Evolutionary conservation across 108 stramenopile species (phyloP), one percentile per base, ranked within the genome.

Genomic region (Epipyxis sp.): DNA sequence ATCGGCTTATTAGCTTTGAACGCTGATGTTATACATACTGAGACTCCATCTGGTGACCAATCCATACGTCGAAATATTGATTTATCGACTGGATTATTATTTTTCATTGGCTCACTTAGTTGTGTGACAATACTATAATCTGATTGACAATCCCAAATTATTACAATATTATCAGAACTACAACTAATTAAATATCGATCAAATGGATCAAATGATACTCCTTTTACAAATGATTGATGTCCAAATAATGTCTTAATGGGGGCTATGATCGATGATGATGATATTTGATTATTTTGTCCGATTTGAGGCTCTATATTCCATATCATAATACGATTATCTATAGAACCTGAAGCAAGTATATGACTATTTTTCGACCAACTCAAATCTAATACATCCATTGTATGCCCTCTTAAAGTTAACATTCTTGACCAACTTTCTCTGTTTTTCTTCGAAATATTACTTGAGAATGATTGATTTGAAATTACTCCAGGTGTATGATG

Each of bases 191-290:
- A 40, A 37, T 16, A 78, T 0, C 69, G 67, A 10, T 67, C 78
- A 16, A 59, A 20, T 0, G 78, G 78, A 59, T 78, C 78, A 27
- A 27, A 78, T 39, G 78, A 42, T 13, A 78, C 42, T 59, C 78
- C 78, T 39, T 78, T 78, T 34, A 78, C 78, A 32, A 30, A 62
- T 29, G 2, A 65, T 32, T 0, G 10, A 59, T 78, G 78, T 27
- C 69, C 78, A 37, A 1, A 30, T 1, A 59, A 41, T 6, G 25
- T n/a, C 1, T 3, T 25, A 2, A 59, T 0, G 13, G 76, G 76
- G 30, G 35, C 0, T 32, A 77, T 34, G 32, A 59, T 57, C 13
- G 71, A 37, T 13, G 50, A 16, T 6, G 6, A 13, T 20, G 6
- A 42, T 20, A 67, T 20, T 20, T 13, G 13, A 6, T 20, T 20